Evolutionary conservation across 305 asterid species (phyloP).

Genomic region (Solanum hybrid): DNA sequence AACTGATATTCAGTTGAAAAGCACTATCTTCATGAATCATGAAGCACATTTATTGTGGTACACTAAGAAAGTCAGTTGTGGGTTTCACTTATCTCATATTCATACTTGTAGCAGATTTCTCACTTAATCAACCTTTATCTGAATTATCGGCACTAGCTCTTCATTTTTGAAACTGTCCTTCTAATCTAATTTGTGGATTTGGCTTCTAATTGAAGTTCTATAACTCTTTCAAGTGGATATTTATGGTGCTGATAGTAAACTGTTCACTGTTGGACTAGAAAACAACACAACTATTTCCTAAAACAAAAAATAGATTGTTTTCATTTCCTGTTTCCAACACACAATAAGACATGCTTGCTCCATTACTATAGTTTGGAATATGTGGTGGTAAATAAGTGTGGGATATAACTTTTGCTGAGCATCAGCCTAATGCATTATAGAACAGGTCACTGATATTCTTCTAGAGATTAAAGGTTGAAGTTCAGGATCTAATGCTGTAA

Average conservation of each 20-base stretch:
- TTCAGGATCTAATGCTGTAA: neutral
- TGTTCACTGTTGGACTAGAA: neutral
- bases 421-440: neutral
- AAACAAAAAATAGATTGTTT: neutral
- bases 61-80: neutral
- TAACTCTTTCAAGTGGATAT: neutral
- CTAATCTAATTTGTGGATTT: neutral
- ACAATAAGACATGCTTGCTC: neutral
- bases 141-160: neutral
- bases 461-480: neutral
- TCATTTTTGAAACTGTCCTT: neutral
- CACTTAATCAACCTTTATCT: neutral
- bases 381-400: neutral
- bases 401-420: neutral
- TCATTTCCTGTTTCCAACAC: neutral
- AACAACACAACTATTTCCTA: neutral
- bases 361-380: neutral
- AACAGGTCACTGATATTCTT: neutral
- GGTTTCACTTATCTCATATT: neutral
- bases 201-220: neutral
- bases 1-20: neutral
- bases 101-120: neutral
- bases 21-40: neutral
- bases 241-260: neutral
- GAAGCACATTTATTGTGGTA: neutral